These are phyloP conservation scores for Erodium chrysanthum DNA, from an alignment of 441 rosid species.

Conservation along the genomic window DNA sequence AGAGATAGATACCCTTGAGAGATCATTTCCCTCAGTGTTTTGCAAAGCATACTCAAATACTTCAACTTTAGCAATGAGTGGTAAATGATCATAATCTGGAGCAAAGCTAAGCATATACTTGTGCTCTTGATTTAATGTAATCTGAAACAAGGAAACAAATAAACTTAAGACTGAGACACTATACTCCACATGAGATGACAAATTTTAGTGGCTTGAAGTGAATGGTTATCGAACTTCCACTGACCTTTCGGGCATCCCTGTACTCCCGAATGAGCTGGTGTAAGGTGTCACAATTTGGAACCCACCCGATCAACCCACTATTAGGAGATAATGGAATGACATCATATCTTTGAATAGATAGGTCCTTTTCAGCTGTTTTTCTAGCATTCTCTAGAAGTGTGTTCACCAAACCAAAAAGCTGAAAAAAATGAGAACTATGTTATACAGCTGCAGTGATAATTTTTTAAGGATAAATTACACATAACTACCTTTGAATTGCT, in stretches of 20 bases:
- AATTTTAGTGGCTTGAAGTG: constrained; percentile 14
- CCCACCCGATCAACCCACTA: constrained; percentile 97
- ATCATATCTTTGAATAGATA: constrained; percentile 75
- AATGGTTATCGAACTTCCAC: constrained; percentile 16
- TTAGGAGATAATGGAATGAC: constrained; percentile 97
- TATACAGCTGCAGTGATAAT: neutral
- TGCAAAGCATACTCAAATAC: constrained; percentile 84
- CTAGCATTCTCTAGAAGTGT: constrained; percentile 85
- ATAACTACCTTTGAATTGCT: no score
- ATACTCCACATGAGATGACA: constrained; percentile 2
- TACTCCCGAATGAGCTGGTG: constrained; percentile 90
- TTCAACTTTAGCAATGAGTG: constrained; percentile 89
- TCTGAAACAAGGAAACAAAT: constrained; percentile 38
- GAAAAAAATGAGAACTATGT: constrained; percentile 22
- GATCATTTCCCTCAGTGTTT: constrained; percentile 94
- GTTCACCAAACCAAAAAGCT: constrained; percentile 98
- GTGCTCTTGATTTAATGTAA: constrained; percentile 85
- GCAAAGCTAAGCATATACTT: constrained; percentile 85
- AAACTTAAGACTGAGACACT: neutral
- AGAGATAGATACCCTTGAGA: constrained; percentile 63
- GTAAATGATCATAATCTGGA: constrained; percentile 90
- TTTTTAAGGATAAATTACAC: no score
- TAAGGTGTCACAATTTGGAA: constrained; percentile 92
- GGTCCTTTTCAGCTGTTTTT: constrained; percentile 86
- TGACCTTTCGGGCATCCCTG: constrained; percentile 92